Base-by-base conservation (phyloP, 1,284 basidiomycete genomes). In the Pisolithus thermaeus region DNA sequence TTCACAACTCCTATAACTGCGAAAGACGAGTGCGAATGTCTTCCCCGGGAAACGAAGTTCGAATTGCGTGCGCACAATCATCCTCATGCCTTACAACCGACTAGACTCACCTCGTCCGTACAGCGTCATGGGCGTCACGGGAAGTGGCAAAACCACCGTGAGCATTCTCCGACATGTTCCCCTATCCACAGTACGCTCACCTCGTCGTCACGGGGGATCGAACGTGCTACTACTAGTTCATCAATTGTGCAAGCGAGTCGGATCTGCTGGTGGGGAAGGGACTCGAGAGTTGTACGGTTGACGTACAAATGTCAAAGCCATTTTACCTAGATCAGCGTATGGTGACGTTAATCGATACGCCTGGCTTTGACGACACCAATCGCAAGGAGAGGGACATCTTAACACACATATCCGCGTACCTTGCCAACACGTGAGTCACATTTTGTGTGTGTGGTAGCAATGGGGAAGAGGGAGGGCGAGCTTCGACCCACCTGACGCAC, bases 111-210 rank as follows among this genome's bases (percentile, higher is more conserved):
- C 42, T 35, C n/a, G 12, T 12, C 44, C 12, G 11, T 20, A 57
- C 61, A 75, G 73, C 4, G 61, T 74, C 22, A 75, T 75, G 74
- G 74, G 73, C 1, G 61, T 71, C 38, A 74, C 74, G 6, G 73
- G 73, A 52, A 74, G 68, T 52, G 73, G 73, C 45, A 75, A 75
- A 62, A 70, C 74, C 16, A 67, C 72, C 2, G 74, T 74, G 51
- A 37, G 73, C 7, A 36, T 5, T 4, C 41, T 18, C 32, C 7
- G 3, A 1, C 16, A n/a, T n/a, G n/a, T 8, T 42, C 7, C 16
- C 8, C 28, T 7, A 18, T 12, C 12, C 8, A 22, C 11, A 23
- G 6, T 14, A 25, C 14, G 11, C 18, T 47, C 20, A 35, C n/a
- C 32, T 55, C 7, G 36, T 27, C 25, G 25, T 27, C 25, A 7